Evolutionary conservation across 768 basidiomycete genomes (phyloP).

Genomic region (Mycena rosella): DNA sequence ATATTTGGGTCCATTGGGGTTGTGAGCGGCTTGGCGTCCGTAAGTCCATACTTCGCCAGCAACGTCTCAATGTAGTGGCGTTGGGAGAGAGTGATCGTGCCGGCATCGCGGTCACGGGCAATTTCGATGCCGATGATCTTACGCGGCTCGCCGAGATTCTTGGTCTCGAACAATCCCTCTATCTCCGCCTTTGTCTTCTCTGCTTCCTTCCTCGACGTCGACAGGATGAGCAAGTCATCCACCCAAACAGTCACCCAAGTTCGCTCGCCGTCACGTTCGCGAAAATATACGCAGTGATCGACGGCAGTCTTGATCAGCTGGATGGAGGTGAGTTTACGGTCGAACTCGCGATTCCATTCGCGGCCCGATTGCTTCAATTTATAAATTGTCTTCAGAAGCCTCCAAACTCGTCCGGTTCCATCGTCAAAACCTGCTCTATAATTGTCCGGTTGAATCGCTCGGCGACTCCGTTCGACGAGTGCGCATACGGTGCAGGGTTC

Average conservation of each 20-base stretch:
- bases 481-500: conserved; percentile 50
- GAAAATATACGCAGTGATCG: conserved; percentile 42
- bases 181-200: conserved; percentile 12
- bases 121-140: too few species aligned
- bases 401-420: conserved; percentile 25
- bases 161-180: conserved; percentile 33
- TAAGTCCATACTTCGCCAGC: conserved; percentile 14
- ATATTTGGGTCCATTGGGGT: conserved; percentile 26
- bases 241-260: conserved; percentile 45
- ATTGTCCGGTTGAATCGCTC: conserved; percentile 53
- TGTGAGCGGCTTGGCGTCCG: conserved; percentile 18
- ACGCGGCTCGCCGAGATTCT: conserved; percentile 41
- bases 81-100: conserved; percentile 25
- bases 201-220: neutral
- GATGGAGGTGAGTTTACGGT: conserved; percentile 34
- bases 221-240: conserved; percentile 42
- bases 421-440: conserved; percentile 37
- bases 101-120: conserved; percentile 12
- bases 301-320: conserved; percentile 34
- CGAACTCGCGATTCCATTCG: conserved; percentile 47
- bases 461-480: conserved; percentile 55
- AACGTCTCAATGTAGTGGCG: conserved; percentile 16
- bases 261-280: conserved; percentile 9
- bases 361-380: conserved; percentile 28
- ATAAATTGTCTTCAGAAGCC: conserved; percentile 18